These are phyloP conservation scores for Ballota nigra DNA, from an alignment of 257 asterid species.

Conservation along the genomic window DNA sequence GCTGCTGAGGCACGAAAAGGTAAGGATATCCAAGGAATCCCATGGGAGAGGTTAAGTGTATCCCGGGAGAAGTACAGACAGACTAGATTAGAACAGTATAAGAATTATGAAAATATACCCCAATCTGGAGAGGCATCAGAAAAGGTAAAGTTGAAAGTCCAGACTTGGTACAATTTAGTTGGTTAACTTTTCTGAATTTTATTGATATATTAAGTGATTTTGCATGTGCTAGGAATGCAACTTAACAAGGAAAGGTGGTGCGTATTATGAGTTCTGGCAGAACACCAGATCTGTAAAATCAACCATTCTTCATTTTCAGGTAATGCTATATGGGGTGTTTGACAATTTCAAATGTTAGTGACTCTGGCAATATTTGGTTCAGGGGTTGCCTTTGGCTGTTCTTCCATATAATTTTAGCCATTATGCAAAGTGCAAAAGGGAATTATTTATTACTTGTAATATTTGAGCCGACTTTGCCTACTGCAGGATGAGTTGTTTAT, in stretches of 20 bases:
- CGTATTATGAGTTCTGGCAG: slow-evolving; percentile 53
- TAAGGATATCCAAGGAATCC: slow-evolving; percentile 59
- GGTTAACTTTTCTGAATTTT: background rate
- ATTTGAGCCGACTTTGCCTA: background rate
- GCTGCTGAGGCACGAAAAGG: slow-evolving; percentile 53
- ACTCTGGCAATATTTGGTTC: background rate
- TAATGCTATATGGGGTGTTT: slow-evolving; percentile 2
- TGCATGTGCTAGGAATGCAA: slow-evolving; percentile 41
- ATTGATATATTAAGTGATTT: background rate
- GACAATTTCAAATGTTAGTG: background rate
- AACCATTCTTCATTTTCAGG: slow-evolving; percentile 60
- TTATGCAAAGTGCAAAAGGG: background rate
- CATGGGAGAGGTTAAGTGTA: slow-evolving; percentile 54
- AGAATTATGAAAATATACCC: slow-evolving; percentile 54
- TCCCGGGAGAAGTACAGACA: slow-evolving; percentile 51
- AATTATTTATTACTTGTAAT: background rate
- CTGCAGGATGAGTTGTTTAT: slow-evolving; percentile 16
- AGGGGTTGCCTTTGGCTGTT: background rate
- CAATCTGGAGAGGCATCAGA: slow-evolving; percentile 48
- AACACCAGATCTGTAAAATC: slow-evolving; percentile 56
- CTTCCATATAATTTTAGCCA: background rate
- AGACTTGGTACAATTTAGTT: background rate
- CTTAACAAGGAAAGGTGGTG: slow-evolving; percentile 47
- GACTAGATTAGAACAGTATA: slow-evolving; percentile 51
- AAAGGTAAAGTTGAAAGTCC: slow-evolving; percentile 30